A percentile compares a stretch with the other conserved stretches of the same genome.
phyloP scores from a whole-genome alignment of 2,329 filamentous ascomycete genomes.

The Zymoseptoria brevis region DNA sequence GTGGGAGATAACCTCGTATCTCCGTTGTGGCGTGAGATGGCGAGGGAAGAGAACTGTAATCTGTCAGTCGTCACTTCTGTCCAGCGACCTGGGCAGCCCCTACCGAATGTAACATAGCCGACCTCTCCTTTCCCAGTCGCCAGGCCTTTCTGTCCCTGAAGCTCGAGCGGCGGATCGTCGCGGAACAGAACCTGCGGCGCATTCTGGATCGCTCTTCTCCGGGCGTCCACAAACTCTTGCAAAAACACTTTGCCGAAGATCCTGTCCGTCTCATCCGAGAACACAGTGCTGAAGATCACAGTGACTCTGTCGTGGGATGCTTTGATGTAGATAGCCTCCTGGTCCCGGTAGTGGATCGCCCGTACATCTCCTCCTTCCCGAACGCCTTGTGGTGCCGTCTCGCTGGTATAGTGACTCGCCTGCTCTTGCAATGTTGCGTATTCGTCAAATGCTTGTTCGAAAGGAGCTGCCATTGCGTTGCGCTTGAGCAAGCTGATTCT shows the following conservation, averaged over 20 bases:
- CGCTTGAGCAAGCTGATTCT: constrained; percentile 90
- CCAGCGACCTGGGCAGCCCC: constrained; percentile 17
- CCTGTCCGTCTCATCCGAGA: constrained; percentile 93
- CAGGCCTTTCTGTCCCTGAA: constrained; percentile 80
- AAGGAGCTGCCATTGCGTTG: constrained; percentile 97
- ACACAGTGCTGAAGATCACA: constrained; percentile 97
- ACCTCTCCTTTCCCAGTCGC: constrained; percentile 72
- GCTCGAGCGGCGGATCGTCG: constrained; percentile 85
- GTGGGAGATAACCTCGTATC: constrained; percentile 93
- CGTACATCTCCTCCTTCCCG: constrained; percentile 86
- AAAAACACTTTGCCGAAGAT: constrained; percentile 98
- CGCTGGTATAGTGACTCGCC: constrained; percentile 84
- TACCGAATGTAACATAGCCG: constrained; percentile 97
- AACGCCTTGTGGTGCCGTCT: constrained; percentile 86
- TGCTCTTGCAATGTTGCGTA: constrained; percentile 80
- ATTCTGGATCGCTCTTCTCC: constrained; percentile 92
- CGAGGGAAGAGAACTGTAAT: constrained; percentile 80
- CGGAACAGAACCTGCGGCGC: constrained; percentile 95
- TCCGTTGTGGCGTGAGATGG: constrained; percentile 81
- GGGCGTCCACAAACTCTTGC: constrained; percentile 95
- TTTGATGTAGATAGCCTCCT: constrained; percentile 98
- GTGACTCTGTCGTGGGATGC: constrained; percentile 95
- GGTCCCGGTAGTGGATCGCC: constrained; percentile 95
- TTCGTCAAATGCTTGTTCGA: constrained; percentile 93
- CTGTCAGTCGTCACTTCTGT: constrained; percentile 9